Conservation (phyloP, 805 yeast species). For the Candida methanosorbosa region DNA sequence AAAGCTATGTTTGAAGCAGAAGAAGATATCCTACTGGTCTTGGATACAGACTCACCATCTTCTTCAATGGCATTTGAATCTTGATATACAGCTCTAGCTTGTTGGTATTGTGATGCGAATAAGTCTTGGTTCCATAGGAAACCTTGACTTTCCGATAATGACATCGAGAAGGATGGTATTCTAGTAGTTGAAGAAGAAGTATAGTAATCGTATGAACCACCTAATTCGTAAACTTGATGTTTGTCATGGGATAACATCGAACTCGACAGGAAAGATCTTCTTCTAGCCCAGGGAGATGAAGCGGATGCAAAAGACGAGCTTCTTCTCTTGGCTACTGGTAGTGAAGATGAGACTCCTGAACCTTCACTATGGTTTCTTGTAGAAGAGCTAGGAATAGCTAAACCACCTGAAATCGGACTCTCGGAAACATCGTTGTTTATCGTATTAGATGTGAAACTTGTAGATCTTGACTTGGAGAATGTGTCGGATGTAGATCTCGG, state of each 20-base stretch:
- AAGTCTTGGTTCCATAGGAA: constrained; percentile 70
- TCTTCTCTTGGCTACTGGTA: constrained; percentile 15
- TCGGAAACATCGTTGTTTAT: no score
- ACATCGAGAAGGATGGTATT: constrained; percentile 31
- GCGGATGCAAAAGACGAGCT: constrained; percentile 25
- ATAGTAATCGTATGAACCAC: constrained; percentile 20
- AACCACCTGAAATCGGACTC: no score
- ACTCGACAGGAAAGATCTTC: constrained; percentile 48
- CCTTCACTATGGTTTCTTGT: no score
- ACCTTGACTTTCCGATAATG: constrained; percentile 60
- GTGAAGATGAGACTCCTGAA: no score
- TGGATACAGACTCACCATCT: no score
- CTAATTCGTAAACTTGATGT: constrained; percentile 41
- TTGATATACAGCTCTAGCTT: constrained; percentile 26
- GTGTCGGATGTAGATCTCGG: no score
- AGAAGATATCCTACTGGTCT: no score
- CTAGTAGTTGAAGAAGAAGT: constrained; percentile 5
- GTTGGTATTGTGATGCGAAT: constrained; percentile 66
- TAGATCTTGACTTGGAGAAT: no score
- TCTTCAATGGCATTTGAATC: not conserved
- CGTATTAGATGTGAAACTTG: no score
- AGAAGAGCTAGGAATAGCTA: no score
- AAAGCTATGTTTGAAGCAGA: not conserved
- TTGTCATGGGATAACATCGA: constrained; percentile 50
- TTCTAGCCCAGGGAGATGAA: constrained; percentile 45